Percentiles rank a stretch among this genome's conserved stretches.
phyloP scores from a whole-genome alignment of 2,329 filamentous ascomycete genomes.

The Paraphoma sp. region DNA sequence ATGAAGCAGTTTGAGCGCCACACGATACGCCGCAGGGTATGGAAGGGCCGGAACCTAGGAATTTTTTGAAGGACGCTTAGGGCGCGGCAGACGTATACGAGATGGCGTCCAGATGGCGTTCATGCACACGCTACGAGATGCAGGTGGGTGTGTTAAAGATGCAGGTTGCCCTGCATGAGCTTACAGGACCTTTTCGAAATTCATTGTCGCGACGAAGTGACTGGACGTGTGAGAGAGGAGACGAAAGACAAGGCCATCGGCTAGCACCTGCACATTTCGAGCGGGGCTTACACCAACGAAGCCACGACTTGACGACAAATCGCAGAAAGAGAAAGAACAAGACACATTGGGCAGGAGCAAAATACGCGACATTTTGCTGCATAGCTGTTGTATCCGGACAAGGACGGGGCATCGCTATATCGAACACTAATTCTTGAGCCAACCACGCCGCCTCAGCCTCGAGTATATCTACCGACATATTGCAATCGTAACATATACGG shows the following conservation, averaged over 20 bases:
- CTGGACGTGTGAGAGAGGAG: not conserved
- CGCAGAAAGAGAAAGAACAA: too few relatives aligned
- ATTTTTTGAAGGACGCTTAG: not conserved
- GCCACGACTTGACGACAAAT: too few relatives aligned
- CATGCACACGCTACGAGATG: constrained; percentile 1
- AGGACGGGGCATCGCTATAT: not conserved
- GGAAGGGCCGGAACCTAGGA: not conserved
- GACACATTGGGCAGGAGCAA: not conserved
- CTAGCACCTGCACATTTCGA: too few relatives aligned
- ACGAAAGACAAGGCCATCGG: too few relatives aligned
- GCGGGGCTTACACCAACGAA: too few relatives aligned
- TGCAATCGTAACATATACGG: not conserved
- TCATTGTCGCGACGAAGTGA: not conserved
- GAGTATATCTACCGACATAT: not conserved
- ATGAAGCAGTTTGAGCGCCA: constrained; percentile 1
- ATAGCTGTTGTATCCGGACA: not conserved
- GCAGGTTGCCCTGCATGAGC: constrained; percentile 4
- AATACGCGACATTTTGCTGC: not conserved
- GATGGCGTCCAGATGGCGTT: constrained; percentile 6
- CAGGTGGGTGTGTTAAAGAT: constrained; percentile 13
- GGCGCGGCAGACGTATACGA: constrained; percentile 17
- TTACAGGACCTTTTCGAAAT: not conserved
- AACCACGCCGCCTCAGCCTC: not conserved
- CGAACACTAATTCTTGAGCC: not conserved
- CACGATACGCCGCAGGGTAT: not conserved